Evolutionary conservation across 2,329 filamentous ascomycete genomes (phyloP), one percentile per base, ranked within the genome.

Genomic region (Chaetomium sp.): DNA sequence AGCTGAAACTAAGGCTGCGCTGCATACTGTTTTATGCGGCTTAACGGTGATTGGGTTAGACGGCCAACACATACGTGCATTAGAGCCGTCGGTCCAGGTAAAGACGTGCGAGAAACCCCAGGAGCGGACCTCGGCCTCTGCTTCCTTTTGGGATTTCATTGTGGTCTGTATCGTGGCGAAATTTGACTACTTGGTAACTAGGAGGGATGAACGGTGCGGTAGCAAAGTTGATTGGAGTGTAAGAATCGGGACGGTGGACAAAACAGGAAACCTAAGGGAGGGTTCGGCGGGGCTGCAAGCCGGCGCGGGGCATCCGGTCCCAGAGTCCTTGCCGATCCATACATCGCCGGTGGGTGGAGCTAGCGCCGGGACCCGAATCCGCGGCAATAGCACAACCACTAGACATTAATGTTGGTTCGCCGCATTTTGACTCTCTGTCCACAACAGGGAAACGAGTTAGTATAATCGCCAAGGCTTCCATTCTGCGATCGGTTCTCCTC

Each of bases 101-200:
- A 90, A 90, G 72, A 90, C 88, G 57, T 87, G 81, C 2, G 74
- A 70, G 73, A 91, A 92, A 1, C 89, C 89, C 89, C 89, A 91
- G 1, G 84, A 85, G 42, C 81, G 81, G 29, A 92, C 89, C 72
- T 90, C 79, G 57, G 79, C 77, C 74, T 92, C 88, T 45, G 80
- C 78, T 49, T 85, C 79, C 65, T 73, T 75, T 62, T 76, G 79
- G 35, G 80, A 78, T 70, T 79, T 81, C 57, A 64, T 63, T 27
- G 27, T 57, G 19, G 9, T 23, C 45, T 21, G n/a, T 21, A 12
- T 10, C 19, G 38, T 7, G 19, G 38, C 38, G 13, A 19, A 12
- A 13, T 19, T 19, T 10, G 12, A 19, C 3, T 42, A 45, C 38
- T 45, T 16, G 38, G n/a, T n/a, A 12, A 6, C 5, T 19, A 12